Evolutionary conservation across 495 filamentous ascomycete genomes (phyloP).

Genomic region (Penicillium dipodomyicola): DNA sequence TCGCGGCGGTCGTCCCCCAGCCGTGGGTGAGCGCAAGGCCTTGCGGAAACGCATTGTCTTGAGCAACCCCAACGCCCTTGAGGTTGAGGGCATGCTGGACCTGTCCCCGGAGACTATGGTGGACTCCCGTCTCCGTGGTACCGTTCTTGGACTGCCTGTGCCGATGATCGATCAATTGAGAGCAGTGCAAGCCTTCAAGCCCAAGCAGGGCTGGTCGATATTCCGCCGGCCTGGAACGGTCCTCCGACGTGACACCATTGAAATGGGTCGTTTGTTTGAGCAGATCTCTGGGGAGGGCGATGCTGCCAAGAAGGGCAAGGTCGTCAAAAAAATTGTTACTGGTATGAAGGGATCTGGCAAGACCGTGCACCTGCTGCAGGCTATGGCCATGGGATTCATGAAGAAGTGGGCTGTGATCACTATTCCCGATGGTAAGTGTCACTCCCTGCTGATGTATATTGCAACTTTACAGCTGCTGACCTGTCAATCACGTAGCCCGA

Average conservation of each 20-base stretch:
- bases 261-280: conserved; percentile 62
- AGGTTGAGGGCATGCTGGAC: conserved; percentile 62
- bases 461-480: conserved; percentile 13
- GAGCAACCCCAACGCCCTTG: conserved; percentile 88
- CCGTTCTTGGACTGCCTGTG: conserved; percentile 68
- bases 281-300: conserved; percentile 44
- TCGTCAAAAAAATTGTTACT: conserved; percentile 64
- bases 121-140: conserved; percentile 54
- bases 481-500: conserved; percentile 54
- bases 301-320: conserved; percentile 49
- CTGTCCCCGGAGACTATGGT: conserved; percentile 56
- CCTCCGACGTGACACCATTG: conserved; percentile 69
- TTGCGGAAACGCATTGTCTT: conserved; percentile 84
- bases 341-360: conserved; percentile 78
- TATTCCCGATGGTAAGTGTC: conserved; percentile 76
- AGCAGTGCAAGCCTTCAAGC: conserved; percentile 82
- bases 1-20: conserved; percentile 48
- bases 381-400: conserved; percentile 74
- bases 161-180: conserved; percentile 73
- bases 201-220: conserved; percentile 82
- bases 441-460: conserved; percentile 5
- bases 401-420: conserved; percentile 87
- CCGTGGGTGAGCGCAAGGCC: conserved; percentile 78
- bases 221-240: conserved; percentile 78
- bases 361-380: conserved; percentile 81